A percentile compares a stretch with the other conserved stretches of the same genome.
These are phyloP conservation scores for Miamiensis avidus DNA, from an alignment of 169 alveolate genomes.

Conservation along the genomic window DNA sequence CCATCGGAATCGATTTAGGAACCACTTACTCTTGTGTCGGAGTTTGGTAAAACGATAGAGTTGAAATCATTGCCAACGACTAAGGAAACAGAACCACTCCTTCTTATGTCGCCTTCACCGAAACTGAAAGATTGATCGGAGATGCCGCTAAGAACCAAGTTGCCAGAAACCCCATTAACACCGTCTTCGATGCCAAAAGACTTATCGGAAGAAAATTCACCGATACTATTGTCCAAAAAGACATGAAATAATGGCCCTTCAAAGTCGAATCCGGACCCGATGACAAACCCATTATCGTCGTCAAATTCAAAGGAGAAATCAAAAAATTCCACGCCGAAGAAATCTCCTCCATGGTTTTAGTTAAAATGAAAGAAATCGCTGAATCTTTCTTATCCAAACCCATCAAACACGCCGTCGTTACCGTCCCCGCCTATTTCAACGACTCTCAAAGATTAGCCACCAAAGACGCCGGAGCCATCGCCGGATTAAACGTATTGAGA, in stretches of 20 bases:
- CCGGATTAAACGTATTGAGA: slow-evolving; percentile 97
- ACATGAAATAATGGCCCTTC: slow-evolving; percentile 95
- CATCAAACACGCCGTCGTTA: slow-evolving; percentile 97
- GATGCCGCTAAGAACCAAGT: slow-evolving; percentile 98
- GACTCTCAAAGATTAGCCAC: slow-evolving; percentile 99
- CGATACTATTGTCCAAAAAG: slow-evolving; percentile 95
- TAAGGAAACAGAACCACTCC: slow-evolving; percentile 99
- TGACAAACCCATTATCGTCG: slow-evolving; percentile 95
- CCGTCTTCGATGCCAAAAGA: slow-evolving; percentile 98
- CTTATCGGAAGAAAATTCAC: slow-evolving; percentile 97
- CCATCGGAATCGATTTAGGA: slow-evolving; percentile 96
- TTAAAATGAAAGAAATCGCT: slow-evolving; percentile 98
- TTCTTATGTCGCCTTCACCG: slow-evolving; percentile 98
- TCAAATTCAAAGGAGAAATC: slow-evolving; percentile 91
- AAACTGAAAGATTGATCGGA: slow-evolving; percentile 97
- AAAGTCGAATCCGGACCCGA: slow-evolving; percentile 87
- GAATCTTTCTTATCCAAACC: slow-evolving; percentile 95
- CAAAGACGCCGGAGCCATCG: slow-evolving; percentile 99
- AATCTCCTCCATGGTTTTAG: slow-evolving; percentile 96
- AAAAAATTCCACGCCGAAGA: slow-evolving; percentile 96
- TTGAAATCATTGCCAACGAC: slow-evolving; percentile 97
- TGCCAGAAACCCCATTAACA: slow-evolving; percentile 96
- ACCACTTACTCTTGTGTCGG: slow-evolving; percentile 98
- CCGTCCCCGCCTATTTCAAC: slow-evolving; percentile 99
- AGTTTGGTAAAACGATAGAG: slow-evolving; percentile 94